Percentiles rank a stretch among this genome's conserved stretches.
Conservation (phyloP, 2,329 filamentous ascomycete species). For the Penicillium sp. region DNA sequence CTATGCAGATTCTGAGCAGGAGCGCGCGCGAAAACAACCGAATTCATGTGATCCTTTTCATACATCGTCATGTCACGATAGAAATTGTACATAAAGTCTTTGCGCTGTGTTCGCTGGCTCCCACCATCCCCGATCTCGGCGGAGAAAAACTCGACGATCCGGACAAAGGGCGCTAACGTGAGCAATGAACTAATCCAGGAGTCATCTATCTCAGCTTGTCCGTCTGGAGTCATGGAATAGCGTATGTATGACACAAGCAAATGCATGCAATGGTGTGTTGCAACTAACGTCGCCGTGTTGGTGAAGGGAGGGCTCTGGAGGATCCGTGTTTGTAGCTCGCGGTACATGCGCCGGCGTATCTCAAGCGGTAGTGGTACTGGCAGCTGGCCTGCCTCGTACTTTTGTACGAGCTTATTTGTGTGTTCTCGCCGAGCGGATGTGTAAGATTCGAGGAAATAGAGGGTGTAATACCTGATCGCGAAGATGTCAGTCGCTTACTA, state of each 20-base stretch:
- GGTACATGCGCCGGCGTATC: slow-evolving; percentile 38
- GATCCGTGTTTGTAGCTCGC: slow-evolving; percentile 38
- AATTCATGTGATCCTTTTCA: slow-evolving; percentile 40
- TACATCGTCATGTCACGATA: slow-evolving; percentile 39
- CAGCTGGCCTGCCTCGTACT: slow-evolving; percentile 40
- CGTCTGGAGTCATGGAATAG: slow-evolving; percentile 37
- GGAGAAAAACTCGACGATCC: slow-evolving; percentile 45
- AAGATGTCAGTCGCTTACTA: neutral
- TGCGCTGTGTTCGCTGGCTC: slow-evolving; percentile 42
- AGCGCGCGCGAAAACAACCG: slow-evolving; percentile 36
- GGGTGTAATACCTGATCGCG: slow-evolving; percentile 38
- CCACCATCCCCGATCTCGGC: slow-evolving; percentile 45
- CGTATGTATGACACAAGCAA: slow-evolving; percentile 42
- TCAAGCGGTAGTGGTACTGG: slow-evolving; percentile 38
- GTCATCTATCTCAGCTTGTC: slow-evolving; percentile 30
- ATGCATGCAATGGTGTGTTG: slow-evolving; percentile 45
- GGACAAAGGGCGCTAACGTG: slow-evolving; percentile 39
- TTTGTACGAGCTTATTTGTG: slow-evolving; percentile 37
- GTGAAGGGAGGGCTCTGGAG: slow-evolving; percentile 43
- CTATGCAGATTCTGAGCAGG: slow-evolving; percentile 32
- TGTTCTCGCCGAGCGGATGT: slow-evolving; percentile 38
- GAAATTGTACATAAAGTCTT: slow-evolving; percentile 46
- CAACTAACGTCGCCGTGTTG: slow-evolving; percentile 39
- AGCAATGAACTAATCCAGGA: slow-evolving; percentile 45
- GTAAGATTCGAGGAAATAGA: slow-evolving; percentile 46